Evolutionary conservation across 805 yeast genomes (phyloP), one percentile per base, ranked within the genome.

Genomic region (Lipomyces chichibuensis): DNA sequence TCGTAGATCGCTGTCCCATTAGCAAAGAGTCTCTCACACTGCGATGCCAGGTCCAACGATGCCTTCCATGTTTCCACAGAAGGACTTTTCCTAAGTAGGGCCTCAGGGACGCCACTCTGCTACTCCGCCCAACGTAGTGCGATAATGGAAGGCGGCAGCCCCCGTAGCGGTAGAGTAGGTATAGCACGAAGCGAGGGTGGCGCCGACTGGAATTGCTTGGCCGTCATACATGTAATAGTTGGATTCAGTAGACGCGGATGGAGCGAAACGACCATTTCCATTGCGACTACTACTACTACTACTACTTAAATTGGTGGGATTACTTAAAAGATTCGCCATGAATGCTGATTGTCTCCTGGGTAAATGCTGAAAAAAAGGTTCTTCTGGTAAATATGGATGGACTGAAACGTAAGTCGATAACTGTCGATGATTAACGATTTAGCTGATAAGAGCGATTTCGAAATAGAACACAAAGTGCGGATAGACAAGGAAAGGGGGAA

Each of bases 41-140:
- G 67, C 62, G 23, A 39, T 61, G 73, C 72, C 69, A 72, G 71
- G 65, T 60, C 72, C 72, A 64, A 59, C 73, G 74, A 72, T 63
- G 74, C 74, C 74, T 72, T 69, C 72, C 62, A 71, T 65, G 51
- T 37, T 39, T 62, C 66, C 20, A 69, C 72, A 35, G 70, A 72
- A 71, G 74, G 74, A 46, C 74, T 72, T 72, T 66, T 52, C 52
- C 62, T 61, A 43, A 27, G 37, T 52, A 65, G 74, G 68, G 62
- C 74, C 74, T 72, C 74, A 72, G 74, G 74, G 72, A 60, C 73
- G 74, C 74, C 74, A 72, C 74, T 72, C 74, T 61, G 74, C 70
- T 64, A 62, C 74, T 61, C 73, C 71, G 39, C 70, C 74, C 72
- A 69, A 66, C 69, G 73, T 62, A 65, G 74, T 65, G 69, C 73